Conservation (phyloP, 768 basidiomycete species). For the Lentinula edodes region DNA sequence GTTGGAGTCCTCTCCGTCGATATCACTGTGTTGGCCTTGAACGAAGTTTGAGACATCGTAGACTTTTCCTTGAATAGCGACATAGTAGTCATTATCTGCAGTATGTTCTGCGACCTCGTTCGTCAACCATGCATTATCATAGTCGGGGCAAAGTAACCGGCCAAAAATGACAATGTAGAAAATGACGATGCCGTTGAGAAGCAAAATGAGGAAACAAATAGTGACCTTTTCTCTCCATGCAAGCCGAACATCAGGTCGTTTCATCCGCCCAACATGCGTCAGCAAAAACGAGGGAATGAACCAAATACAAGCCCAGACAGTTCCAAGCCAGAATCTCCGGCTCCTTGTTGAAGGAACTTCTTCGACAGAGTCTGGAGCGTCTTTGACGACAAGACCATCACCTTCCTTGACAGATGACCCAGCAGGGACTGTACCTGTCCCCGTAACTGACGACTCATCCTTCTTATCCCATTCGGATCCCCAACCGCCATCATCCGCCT, state of each 20-base stretch:
- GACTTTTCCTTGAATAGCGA: conserved; percentile 76
- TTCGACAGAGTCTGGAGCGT: conserved; percentile 70
- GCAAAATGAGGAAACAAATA: conserved; percentile 72
- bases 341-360: conserved; percentile 70
- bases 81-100: conserved; percentile 73
- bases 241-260: conserved; percentile 84
- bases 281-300: conserved; percentile 75
- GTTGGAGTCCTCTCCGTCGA: conserved; percentile 58
- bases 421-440: conserved; percentile 21
- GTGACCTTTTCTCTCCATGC: conserved; percentile 94
- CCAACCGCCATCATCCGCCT: conserved; percentile 44
- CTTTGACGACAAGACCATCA: conserved; percentile 53
- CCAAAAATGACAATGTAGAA: conserved; percentile 47
- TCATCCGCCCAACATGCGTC: conserved; percentile 75
- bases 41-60: conserved; percentile 85
- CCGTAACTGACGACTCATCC: conserved; percentile 11
- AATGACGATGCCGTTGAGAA: conserved; percentile 12
- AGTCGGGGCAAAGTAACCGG: conserved; percentile 76
- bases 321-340: conserved; percentile 75
- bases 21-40: conserved; percentile 78
- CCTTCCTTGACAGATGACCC: conserved; percentile 38
- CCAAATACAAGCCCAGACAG: conserved; percentile 76
- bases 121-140: conserved; percentile 76
- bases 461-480: conserved; percentile 64
- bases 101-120: conserved; percentile 72